Evolutionary conservation across 2,329 filamentous ascomycete species (phyloP), one percentile per base, ranked within the genome.

Genomic region (Pyrenochaeta sp.): DNA sequence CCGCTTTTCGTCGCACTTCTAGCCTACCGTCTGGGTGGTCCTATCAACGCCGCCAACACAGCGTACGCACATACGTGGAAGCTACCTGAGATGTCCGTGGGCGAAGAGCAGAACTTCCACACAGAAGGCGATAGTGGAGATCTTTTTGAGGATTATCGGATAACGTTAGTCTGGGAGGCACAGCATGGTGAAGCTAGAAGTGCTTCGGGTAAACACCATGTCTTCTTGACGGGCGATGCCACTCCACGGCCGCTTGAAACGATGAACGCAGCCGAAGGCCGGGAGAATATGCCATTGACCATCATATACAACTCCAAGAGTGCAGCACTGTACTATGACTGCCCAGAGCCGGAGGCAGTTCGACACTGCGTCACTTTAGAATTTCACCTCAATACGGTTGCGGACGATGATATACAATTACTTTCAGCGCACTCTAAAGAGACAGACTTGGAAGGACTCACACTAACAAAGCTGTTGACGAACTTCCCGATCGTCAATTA

Each of bases 241-340:
- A 53, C 25, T 12, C 59, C 58, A 3, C 24, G 15, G 30, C 47
- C 36, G 10, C 46, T 56, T 9, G 15, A 37, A 19, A 15, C 19
- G 15, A 3, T 59, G 10, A 13, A 24, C 34, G 4, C 19, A 3
- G 19, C 5, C 30, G 1, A 34, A 43, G 6, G 34, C 30, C 2
- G n/a, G 48, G n/a, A 12, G 43, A 27, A 22, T 28, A 22, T 24
- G 12, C 58, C 56, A 12, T 3, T 58, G 12, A 48, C 52, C 6
- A 60, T 67, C 25, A n/a, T 65, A 1, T 64, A 62, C 36, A 45
- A 62, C 27, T 45, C 53, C 5, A 15, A 39, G 39, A 46, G 51
- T 40, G 62, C 56, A 7, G 52, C 57, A 10, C 48, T 65, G n/a
- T 57, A 52, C 22, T 65, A 67, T 25, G 48, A 65, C 15, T 54